Evolutionary conservation across 441 rosid genomes (phyloP).

Genomic region (Populus trichocarpa): DNA sequence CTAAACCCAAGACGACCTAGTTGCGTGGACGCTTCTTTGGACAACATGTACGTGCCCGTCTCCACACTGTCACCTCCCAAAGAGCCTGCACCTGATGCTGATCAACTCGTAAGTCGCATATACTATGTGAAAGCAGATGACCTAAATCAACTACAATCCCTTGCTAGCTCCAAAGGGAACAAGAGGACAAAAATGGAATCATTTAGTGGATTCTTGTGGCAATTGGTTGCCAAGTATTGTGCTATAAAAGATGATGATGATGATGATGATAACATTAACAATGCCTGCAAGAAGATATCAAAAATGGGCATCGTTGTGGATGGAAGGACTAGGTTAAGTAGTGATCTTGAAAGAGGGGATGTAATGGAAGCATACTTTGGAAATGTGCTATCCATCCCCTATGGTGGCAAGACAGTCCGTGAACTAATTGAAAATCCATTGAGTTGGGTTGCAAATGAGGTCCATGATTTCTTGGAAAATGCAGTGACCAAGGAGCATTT

Average conservation of each 20-base stretch:
- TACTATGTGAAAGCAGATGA: slow-evolving; percentile 43
- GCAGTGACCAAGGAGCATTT: slow-evolving; percentile 64
- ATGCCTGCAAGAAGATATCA: not conserved
- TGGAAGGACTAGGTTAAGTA: slow-evolving; percentile 54
- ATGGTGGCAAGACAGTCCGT: slow-evolving; percentile 32
- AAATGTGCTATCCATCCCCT: slow-evolving; percentile 70
- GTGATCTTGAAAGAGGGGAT: not conserved
- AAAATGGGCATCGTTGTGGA: slow-evolving; percentile 79
- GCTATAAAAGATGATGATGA: slow-evolving; percentile 18
- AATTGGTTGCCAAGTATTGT: slow-evolving; percentile 45
- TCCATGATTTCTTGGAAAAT: slow-evolving; percentile 48
- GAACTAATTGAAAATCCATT: slow-evolving; percentile 53
- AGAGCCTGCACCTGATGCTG: slow-evolving; percentile 6
- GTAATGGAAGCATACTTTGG: slow-evolving; percentile 55
- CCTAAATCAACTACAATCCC: slow-evolving; percentile 47
- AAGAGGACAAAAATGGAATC: slow-evolving; percentile 60
- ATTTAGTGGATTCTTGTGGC: slow-evolving; percentile 72
- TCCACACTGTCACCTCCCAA: slow-evolving; percentile 45
- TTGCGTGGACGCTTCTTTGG: slow-evolving; percentile 34
- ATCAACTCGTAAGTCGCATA: slow-evolving; percentile 54
- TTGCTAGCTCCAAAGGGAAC: slow-evolving; percentile 31
- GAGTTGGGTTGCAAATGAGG: slow-evolving; percentile 55
- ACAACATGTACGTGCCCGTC: slow-evolving; percentile 48
- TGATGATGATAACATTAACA: not conserved
- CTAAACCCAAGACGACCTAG: slow-evolving; percentile 61